Base-by-base conservation (phyloP, 1,139 yeast species). In the Pichia kudriavzevii region DNA sequence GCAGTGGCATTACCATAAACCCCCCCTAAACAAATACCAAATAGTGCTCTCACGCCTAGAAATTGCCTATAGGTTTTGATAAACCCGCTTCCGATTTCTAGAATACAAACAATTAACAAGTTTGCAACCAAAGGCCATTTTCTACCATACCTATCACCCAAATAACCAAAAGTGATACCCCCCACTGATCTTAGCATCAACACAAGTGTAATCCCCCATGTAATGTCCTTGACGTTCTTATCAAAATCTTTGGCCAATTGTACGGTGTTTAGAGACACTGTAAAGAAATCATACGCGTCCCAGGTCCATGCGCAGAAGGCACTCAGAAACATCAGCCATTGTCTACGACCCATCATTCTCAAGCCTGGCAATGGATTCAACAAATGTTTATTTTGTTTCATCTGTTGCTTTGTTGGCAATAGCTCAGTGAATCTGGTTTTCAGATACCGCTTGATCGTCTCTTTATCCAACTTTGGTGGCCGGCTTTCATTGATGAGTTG, bases 171-270 rank as follows among this genome's bases (percentile, higher is more conserved):
- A 21, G 76, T 60, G 22, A 78, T 55, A 11, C 91, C 87, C 35
- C 93, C 93, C 11, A 79, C 75, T 3, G 87, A 75, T 48, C 93
- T 68, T 45, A 81, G 63, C 88, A 81, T 79, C 38, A 81, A 67
- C 28, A 81, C 93, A 38, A 81, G 63, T 0, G 93, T 81, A 44
- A 81, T 75, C 41, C 88, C 91, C 87, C 91, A 81, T 5, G 88
- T 74, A 43, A 81, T 66, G 33, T 72, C 70, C 22, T 70, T 67
- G 24, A 72, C 71, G 10, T 63, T 46, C 20, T 62, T 67, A 40
- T 63, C 63, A 39, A 80, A 67, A 23, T 71, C 63, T 22, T 53
- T 46, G 5, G 91, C 83, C 35, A 81, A 66, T 7, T 57, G 60
- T 1, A 74, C 46, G 13, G 78, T 77, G 41, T 78, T 70, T 29